Percentiles rank a stretch among this genome's conserved stretches.
Conservation (phyloP, 768 basidiomycete species). For the Roridomyces roridus region DNA sequence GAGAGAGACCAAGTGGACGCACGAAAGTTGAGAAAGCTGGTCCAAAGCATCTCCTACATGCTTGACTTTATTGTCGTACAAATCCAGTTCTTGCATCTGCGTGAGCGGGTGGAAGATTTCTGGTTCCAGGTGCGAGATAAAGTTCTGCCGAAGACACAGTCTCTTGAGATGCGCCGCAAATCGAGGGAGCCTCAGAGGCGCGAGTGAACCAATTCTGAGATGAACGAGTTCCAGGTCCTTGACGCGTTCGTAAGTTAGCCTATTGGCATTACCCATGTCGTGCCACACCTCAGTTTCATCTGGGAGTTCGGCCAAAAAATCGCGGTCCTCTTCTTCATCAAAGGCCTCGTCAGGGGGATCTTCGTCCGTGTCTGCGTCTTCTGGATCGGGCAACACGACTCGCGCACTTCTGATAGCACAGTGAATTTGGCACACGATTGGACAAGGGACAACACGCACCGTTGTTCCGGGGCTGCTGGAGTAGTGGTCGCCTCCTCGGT, state of each 20-base stretch:
- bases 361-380: conserved; percentile 52
- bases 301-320: conserved; percentile 79
- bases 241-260: conserved; percentile 14
- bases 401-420: conserved; percentile 34
- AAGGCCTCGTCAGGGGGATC: conserved; percentile 47
- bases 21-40: conserved; percentile 61
- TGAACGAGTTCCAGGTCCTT: conserved; percentile 92
- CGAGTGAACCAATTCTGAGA: conserved; percentile 72
- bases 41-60: conserved; percentile 70
- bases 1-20: conserved; percentile 31
- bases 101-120: conserved; percentile 69
- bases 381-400: conserved; percentile 53
- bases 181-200: conserved; percentile 70
- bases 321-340: conserved; percentile 60
- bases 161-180: conserved; percentile 74
- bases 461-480: not conserved
- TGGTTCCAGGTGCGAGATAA: conserved; percentile 74
- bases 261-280: not conserved
- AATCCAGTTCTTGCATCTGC: conserved; percentile 86
- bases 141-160: conserved; percentile 89
- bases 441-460: too few species aligned
- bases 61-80: conserved; percentile 96
- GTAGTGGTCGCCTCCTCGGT: not conserved
- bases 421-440: not conserved
- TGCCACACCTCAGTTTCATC: conserved; percentile 80